Evolutionary conservation across 2,329 filamentous ascomycete species (phyloP), one percentile per base, ranked within the genome.

Genomic region (Neopestalotiopsis rosae): DNA sequence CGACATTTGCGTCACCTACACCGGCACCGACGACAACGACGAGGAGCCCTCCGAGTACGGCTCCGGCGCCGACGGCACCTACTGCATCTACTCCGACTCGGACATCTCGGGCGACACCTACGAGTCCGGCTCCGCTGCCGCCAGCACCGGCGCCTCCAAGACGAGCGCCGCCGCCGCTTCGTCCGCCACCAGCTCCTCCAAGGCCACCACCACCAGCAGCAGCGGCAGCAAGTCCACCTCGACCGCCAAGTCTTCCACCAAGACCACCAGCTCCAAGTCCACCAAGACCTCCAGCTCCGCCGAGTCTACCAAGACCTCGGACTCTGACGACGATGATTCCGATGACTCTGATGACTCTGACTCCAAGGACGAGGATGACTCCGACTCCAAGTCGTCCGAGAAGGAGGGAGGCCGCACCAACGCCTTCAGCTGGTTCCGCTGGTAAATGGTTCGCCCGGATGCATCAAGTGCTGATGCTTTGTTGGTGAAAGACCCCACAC

Each of bases 41-140:
- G 65, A 73, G 57, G 73, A 75, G 71, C 74, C 74, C 40, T 68
- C 68, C 62, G 59, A 75, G 71, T 58, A 70, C 38, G 49, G 69
- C 65, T 70, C 65, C 52, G 73, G 73, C 12, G 69, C 72, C 14
- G 72, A 71, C 65, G 57, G 61, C 64, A 38, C 69, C 65, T 67
- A 67, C 56, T 74, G 73, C 71, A 69, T 72, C 68, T 73, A 71
- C 67, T 49, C 34, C 17, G 45, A 49, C 30, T 57, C 40, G 14
- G 66, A 67, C 40, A 63, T 67, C 59, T 52, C 66, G 57, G 57
- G 40, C 42, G 61, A 45, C 40, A 64, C 61, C 20, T 64, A 34
- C 28, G 61, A 17, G n/a, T 64, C 61, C n/a, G 61, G 61, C 61
- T 64, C 61, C 7, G 38, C 61, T 12, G 61, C 61, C 40, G 61